Base-by-base conservation (phyloP, 1,284 basidiomycete genomes). In the Malassezia sympodialis region DNA sequence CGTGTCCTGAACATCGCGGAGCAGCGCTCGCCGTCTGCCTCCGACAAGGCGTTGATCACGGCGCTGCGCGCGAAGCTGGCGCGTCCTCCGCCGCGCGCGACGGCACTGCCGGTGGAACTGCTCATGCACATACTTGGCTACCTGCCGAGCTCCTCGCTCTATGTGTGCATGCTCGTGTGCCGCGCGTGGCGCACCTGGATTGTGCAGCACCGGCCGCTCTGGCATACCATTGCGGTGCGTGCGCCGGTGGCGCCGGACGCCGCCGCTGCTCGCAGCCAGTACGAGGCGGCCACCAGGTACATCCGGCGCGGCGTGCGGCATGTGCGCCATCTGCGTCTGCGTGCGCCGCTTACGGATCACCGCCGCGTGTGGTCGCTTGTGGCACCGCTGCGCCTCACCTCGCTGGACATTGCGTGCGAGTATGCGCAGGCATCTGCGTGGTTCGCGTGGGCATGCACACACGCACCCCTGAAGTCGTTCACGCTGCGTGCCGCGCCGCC, bases 141-240 rank as follows among this genome's bases (percentile, higher is more conserved):
- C 24, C 55, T 57, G 11, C 44, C 51, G n/a, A 5, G 26, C 12
- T 12, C 35, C 8, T 48, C 50, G n/a, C 34, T 51, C 15, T 12
- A 15, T 19, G 10, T 8, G 6, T 40, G 39, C 23, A 27, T 28
- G 24, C n/a, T 10, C 11, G 50, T 52, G 24, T 57, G 55, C 39
- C 43, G 31, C 8, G 17, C 24, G 24, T 57, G 55, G 55, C 44
- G 43, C 17, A 4, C 8, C 19, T 42, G 37, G 17, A 41, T 40
- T 34, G 8, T 40, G 21, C 43, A 32, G 27, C 41, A 19, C 24
- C 14, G 39, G 15, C 28, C 31, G 19, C 45, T 57, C 6, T 57
- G 55, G 55, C 55, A 49, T 24, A 37, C 42, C n/a, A 19, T 56
- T 11, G 21, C 8, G 30, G 37, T 56, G n/a, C 32, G 43, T 12